Evolutionary conservation across 1,284 basidiomycete species (phyloP), one percentile per base, ranked within the genome.

Genomic region (Amylostereum areolatum): DNA sequence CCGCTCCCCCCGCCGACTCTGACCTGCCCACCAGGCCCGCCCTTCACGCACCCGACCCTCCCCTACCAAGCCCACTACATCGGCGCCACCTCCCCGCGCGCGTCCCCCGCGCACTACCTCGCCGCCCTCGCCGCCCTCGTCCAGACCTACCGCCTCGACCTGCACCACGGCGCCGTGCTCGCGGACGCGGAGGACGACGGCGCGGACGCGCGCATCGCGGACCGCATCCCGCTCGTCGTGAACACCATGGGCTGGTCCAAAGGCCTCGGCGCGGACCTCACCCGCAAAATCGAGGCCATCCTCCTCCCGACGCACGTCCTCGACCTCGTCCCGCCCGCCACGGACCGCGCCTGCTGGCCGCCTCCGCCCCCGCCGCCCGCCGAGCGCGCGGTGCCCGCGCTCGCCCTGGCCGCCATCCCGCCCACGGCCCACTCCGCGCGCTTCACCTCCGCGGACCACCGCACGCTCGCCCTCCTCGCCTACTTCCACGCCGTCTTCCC

Each of bases 161-260:
- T 93, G 2, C 85, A 85, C 51, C 73, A 76, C 53, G 73, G 78
- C 10, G 56, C 58, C 10, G 50, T 62, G 27, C n/a, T 47, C 12
- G 40, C 48, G 8, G 43, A 58, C 3, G 45, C 53, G 2, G 65
- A 58, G 4, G 54, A 60, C 6, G 57, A 62, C 6, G 52, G 62
- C 4, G 60, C 2, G 58, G 67, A 70, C 24, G 56, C 57, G n/a
- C 71, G 75, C 37, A 74, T 83, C 43, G 54, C 59, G 1, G 80
- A 83, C 48, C 52, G 64, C n/a, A 75, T 91, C 3, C 96, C 96
- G 0, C 78, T 99, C 4, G 78, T 98, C 7, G 80, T 98, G 49
- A 99, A 99, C 65, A 97, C 92, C 0, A 95, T 96, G 80, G 96
- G 96, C 2, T 99, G 96, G 96, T 80, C 82, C 11, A 97, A 96